These are phyloP conservation scores for Diaporthe capsici DNA, from an alignment of 2,329 filamentous ascomycete genomes.

Conservation along the genomic window DNA sequence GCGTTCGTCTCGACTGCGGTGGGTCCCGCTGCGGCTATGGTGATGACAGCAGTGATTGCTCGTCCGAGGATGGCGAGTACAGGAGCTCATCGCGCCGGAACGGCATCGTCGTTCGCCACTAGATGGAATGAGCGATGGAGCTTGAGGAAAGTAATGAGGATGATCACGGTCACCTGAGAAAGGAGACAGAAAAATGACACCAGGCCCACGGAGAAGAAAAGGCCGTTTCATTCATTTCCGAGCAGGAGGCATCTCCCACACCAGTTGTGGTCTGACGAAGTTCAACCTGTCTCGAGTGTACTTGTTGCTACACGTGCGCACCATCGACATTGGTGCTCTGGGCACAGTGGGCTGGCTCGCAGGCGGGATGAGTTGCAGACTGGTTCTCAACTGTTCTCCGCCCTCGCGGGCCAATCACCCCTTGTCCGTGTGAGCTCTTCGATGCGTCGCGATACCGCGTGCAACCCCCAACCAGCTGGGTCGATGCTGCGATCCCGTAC, in stretches of 20 bases:
- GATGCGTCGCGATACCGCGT: conserved; percentile 47
- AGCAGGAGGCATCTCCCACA: conserved; percentile 43
- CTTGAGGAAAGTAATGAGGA: conserved; percentile 46
- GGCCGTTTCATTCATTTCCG: conserved; percentile 53
- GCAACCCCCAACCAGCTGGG: conserved; percentile 56
- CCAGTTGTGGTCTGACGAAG: conserved; percentile 40
- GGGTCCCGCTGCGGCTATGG: conserved; percentile 88
- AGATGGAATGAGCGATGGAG: conserved; percentile 45
- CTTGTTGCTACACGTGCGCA: conserved; percentile 49
- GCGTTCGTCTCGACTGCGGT: conserved; percentile 96
- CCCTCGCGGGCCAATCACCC: conserved; percentile 5
- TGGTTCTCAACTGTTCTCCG: conserved; percentile 33
- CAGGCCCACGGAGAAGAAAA: conserved; percentile 44
- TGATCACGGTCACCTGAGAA: conserved; percentile 48
- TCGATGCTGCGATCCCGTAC: conserved; percentile 68
- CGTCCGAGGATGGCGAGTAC: conserved; percentile 74
- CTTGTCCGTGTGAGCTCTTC: conserved; percentile 62
- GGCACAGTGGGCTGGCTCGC: conserved; percentile 43
- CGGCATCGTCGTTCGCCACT: conserved; percentile 70
- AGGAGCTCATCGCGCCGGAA: conserved; percentile 74
- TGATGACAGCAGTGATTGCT: conserved; percentile 79
- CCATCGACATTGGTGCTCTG: conserved; percentile 53
- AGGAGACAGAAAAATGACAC: conserved; percentile 42
- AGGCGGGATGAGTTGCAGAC: conserved; percentile 36
- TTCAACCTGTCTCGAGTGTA: conserved; percentile 48